phyloP scores from a whole-genome alignment of 1,284 basidiomycete species.

The Amylostereum chailletii region DNA sequence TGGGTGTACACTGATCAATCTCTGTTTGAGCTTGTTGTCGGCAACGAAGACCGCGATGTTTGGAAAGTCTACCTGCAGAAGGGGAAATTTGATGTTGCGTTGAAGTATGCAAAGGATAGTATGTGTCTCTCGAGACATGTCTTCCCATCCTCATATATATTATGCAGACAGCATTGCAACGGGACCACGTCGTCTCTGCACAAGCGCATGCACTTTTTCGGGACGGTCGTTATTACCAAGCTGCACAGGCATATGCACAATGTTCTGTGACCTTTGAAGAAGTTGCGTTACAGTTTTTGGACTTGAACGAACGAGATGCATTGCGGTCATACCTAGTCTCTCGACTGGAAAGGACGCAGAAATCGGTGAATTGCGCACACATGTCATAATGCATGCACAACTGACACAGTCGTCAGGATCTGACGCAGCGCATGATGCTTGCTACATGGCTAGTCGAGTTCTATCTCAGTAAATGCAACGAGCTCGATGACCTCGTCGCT shows the following conservation, averaged over 20 bases:
- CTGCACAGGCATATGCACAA: slow-evolving; percentile 88
- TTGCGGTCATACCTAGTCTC: slow-evolving; percentile 87
- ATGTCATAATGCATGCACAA: background rate
- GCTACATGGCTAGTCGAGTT: slow-evolving; percentile 99
- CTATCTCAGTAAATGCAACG: slow-evolving; percentile 93
- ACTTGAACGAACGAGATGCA: slow-evolving; percentile 87
- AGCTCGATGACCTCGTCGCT: slow-evolving; percentile 84
- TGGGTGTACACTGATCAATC: slow-evolving; percentile 93
- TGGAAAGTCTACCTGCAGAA: slow-evolving; percentile 89
- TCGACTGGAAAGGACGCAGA: slow-evolving; percentile 74
- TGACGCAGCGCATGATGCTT: slow-evolving; percentile 94
- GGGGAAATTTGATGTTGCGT: slow-evolving; percentile 68
- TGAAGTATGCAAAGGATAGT: slow-evolving; percentile 74
- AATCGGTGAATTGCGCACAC: slow-evolving; percentile 45
- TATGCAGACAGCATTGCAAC: slow-evolving; percentile 69
- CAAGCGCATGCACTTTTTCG: slow-evolving; percentile 85
- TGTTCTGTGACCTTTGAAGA: slow-evolving; percentile 89
- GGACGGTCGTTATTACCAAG: slow-evolving; percentile 79
- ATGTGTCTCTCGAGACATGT: background rate
- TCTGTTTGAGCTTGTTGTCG: slow-evolving; percentile 82
- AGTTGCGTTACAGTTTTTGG: slow-evolving; percentile 85
- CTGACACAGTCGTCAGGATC: slow-evolving; percentile 45
- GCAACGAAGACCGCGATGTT: slow-evolving; percentile 88
- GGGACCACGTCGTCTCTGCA: slow-evolving; percentile 76
- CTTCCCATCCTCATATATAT: slow-evolving; percentile 2